Evolutionary conservation across 2,329 filamentous ascomycete genomes (phyloP).

Genomic region (Claviceps africana): DNA sequence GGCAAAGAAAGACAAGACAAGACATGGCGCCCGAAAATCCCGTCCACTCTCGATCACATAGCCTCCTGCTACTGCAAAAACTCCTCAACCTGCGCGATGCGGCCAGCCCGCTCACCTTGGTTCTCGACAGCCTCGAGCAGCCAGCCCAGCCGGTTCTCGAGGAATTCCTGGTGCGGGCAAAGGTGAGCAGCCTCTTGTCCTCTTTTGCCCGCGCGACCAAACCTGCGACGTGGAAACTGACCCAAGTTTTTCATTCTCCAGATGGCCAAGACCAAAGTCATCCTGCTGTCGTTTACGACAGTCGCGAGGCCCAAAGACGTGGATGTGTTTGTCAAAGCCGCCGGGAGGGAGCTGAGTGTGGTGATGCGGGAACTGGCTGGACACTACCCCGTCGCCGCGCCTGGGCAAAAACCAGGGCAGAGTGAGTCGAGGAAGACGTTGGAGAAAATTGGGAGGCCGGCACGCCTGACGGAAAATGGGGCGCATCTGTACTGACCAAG

Average conservation of each 20-base stretch:
- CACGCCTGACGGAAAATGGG: neutral
- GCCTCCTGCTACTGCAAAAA: conserved; percentile 69
- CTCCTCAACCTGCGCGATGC: conserved; percentile 65
- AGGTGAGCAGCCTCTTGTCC: conserved; percentile 30
- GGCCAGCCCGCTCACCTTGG: conserved; percentile 71
- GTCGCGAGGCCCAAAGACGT: conserved; percentile 48
- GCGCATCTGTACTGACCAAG: neutral
- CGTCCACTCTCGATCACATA: conserved; percentile 66
- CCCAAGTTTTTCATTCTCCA: conserved; percentile 5
- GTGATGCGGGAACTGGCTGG: conserved; percentile 47
- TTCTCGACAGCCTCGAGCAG: conserved; percentile 78
- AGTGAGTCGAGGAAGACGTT: conserved; percentile 23
- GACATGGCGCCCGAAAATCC: conserved; percentile 45
- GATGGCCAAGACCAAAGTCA: conserved; percentile 52
- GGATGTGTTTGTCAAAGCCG: conserved; percentile 53
- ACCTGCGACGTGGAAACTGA: neutral
- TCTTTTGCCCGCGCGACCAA: neutral
- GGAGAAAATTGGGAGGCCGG: too few species aligned
- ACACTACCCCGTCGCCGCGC: conserved; percentile 29
- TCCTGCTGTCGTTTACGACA: conserved; percentile 69
- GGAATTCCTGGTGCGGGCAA: conserved; percentile 65
- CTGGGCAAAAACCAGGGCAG: conserved; percentile 23
- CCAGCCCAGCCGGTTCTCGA: conserved; percentile 52
- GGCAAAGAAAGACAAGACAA: neutral
- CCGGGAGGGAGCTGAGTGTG: conserved; percentile 40